Evolutionary conservation across 768 basidiomycete genomes (phyloP), one percentile per base, ranked within the genome.

Genomic region (Neoboletus magnificus): DNA sequence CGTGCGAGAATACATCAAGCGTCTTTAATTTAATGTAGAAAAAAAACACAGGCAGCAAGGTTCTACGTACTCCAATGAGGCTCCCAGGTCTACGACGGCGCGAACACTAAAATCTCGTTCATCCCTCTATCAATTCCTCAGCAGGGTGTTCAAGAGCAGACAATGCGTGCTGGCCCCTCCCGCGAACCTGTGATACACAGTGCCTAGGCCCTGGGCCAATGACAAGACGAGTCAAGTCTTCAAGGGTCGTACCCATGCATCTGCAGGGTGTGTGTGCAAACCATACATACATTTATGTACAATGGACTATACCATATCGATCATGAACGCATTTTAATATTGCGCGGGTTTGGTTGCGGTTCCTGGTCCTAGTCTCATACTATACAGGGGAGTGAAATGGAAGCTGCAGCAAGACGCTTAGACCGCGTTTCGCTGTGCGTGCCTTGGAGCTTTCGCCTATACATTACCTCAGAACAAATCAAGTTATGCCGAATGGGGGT

Each of bases 141-240:
- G 18, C 33, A 40, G 20, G 11, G 20, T n/a, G 13, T 36, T 20
- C 15, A 29, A 4, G 22, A 23, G 29, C 32, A 23, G 32, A 12
- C 23, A n/a, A 29, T 16, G 33, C 22, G 12, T 29, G 32, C 27
- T 10, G 15, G n/a, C 27, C 32, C n/a, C 46, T 63, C 55, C 63
- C 63, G 62, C 62, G 62, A 65, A 54, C 40, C 62, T 64, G 25
- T 18, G n/a, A 25, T 42, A 13, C 37, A 27, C 25, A 35, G 45
- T 45, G n/a, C 20, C 40, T 7, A 12, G 20, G 12, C n/a, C 35
- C n/a, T 43, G 41, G 25, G 7, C 4, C 29, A 36, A 32, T 33
- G 48, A 43, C n/a, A 36, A 20, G 40, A 20, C 10, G 37, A 11
- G n/a, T 10, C 37, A 35, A 10, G 33, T 7, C 37, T 20, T 39